Evolutionary conservation across 2,329 filamentous ascomycete genomes (phyloP).

Genomic region (Stachybotrys chlorohalonatus): DNA sequence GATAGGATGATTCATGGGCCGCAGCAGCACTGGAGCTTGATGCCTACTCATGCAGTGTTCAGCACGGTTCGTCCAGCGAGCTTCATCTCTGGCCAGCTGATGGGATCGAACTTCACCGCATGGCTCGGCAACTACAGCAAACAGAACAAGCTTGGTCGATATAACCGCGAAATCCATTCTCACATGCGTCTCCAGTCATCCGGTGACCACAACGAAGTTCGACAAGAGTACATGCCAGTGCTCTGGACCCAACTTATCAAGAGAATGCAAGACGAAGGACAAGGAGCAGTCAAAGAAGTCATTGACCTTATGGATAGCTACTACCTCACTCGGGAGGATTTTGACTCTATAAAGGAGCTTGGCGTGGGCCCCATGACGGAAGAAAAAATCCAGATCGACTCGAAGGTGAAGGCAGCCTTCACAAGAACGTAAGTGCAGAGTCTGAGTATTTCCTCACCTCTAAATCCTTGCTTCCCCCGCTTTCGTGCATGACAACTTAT

Average conservation of each 20-base stretch:
- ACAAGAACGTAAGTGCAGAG: slow-evolving; percentile 62
- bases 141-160: slow-evolving; percentile 65
- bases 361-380: slow-evolving; percentile 79
- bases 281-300: slow-evolving; percentile 69
- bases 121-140: slow-evolving; percentile 98
- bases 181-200: slow-evolving; percentile 91
- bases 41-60: slow-evolving; percentile 94
- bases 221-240: slow-evolving; percentile 86
- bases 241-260: slow-evolving; percentile 77
- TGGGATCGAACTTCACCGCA: slow-evolving; percentile 67
- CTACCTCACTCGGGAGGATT: slow-evolving; percentile 89
- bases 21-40: slow-evolving; percentile 96
- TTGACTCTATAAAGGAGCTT: slow-evolving; percentile 85
- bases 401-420: slow-evolving; percentile 80
- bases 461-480: background rate
- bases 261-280: slow-evolving; percentile 67
- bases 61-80: slow-evolving; percentile 89
- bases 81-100: slow-evolving; percentile 71
- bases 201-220: slow-evolving; percentile 85
- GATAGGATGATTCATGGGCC: slow-evolving; percentile 98
- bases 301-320: slow-evolving; percentile 98
- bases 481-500: slow-evolving; percentile 1
- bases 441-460: background rate
- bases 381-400: slow-evolving; percentile 66
- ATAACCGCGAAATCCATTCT: slow-evolving; percentile 87